Conservation (phyloP, 768 basidiomycete species). For the Hygrocybe coccinea region DNA sequence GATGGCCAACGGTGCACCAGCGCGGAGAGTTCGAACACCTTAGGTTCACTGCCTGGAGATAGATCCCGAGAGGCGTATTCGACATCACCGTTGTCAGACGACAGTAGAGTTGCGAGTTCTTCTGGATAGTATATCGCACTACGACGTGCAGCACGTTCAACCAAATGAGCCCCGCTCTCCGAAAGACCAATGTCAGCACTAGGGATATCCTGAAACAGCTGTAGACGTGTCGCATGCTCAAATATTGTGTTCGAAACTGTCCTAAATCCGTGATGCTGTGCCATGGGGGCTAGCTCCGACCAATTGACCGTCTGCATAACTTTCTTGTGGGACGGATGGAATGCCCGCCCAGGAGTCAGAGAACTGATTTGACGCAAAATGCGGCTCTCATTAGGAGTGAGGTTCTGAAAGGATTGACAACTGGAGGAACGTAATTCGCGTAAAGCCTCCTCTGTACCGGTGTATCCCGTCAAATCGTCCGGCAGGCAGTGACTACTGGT, state of each 20-base stretch:
- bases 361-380: constrained; percentile 31
- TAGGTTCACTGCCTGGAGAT: background rate
- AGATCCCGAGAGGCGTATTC: constrained; percentile 4
- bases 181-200: background rate
- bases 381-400: constrained; percentile 25
- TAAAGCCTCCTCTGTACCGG: constrained; percentile 43
- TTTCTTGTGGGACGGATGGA: constrained; percentile 34
- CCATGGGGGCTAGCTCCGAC: constrained; percentile 21
- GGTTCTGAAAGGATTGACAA: constrained; percentile 37
- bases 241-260: constrained; percentile 25
- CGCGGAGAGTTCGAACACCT: constrained; percentile 5
- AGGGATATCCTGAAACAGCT: background rate
- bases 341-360: constrained; percentile 33
- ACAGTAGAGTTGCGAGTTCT: background rate
- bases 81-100: background rate
- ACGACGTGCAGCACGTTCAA: constrained; percentile 4
- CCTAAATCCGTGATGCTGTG: constrained; percentile 32
- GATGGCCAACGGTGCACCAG: constrained; percentile 11
- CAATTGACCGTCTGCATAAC: constrained; percentile 40
- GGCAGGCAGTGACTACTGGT: constrained; percentile 37
- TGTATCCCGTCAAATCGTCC: constrained; percentile 41
- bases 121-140: background rate
- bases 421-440: constrained; percentile 34
- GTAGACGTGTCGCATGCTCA: constrained; percentile 18
- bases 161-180: background rate